These are phyloP conservation scores for Populus hybrid DNA, from an alignment of 441 rosid species.

Conservation along the genomic window DNA sequence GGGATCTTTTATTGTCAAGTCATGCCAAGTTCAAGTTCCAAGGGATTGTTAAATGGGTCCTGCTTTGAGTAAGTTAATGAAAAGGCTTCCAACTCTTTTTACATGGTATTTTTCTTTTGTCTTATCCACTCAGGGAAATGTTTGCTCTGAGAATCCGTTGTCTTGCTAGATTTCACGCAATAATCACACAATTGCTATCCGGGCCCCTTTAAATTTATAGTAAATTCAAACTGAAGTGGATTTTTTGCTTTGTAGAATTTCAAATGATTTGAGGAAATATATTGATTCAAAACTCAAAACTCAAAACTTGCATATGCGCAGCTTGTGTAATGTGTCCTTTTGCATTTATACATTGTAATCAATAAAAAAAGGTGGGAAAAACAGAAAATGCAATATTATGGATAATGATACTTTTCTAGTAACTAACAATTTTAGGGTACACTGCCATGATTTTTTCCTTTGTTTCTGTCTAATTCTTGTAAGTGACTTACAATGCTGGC, in stretches of 20 bases:
- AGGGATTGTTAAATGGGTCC: too few species aligned
- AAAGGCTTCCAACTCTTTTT: not conserved
- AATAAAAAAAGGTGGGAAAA: not conserved
- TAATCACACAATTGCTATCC: not conserved
- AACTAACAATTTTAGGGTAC: not conserved
- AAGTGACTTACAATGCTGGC: conserved; percentile 6
- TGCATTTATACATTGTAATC: not conserved
- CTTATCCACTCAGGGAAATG: not conserved
- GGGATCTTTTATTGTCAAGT: conserved; percentile 82
- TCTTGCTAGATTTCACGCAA: not conserved
- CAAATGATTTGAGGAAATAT: conserved; percentile 1
- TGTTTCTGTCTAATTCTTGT: not conserved
- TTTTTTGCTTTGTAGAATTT: not conserved
- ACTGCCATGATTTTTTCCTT: not conserved
- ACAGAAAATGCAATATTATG: conserved; percentile 1
- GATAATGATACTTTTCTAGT: not conserved
- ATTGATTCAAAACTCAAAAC: not conserved
- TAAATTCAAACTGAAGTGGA: not conserved
- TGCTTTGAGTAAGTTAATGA: conserved; percentile 65
- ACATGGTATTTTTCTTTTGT: not conserved
- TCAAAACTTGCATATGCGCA: not conserved
- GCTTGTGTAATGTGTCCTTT: not conserved
- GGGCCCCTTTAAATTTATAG: not conserved
- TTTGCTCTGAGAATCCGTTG: not conserved
- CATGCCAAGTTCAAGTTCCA: conserved; percentile 49